phyloP scores from a whole-genome alignment of 2,329 filamentous ascomycete species.

The Aureobasidium sp. region DNA sequence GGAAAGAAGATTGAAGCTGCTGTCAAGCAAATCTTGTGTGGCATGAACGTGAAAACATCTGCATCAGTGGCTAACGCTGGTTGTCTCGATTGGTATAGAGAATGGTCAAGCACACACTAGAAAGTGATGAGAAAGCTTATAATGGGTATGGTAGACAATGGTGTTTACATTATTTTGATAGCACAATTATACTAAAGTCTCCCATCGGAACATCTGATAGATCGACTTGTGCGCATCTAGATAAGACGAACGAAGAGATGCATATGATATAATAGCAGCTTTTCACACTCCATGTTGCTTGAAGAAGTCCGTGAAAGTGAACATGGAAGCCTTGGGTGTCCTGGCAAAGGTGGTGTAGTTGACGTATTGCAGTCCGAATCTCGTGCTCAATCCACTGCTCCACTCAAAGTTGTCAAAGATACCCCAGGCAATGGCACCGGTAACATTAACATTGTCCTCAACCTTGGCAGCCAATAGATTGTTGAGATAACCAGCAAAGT shows the following conservation, averaged over 20 bases:
- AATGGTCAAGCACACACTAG: constrained; percentile 58
- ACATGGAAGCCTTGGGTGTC: constrained; percentile 34
- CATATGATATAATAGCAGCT: neutral
- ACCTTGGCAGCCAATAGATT: constrained; percentile 29
- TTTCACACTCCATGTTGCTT: constrained; percentile 19
- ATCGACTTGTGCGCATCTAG: neutral
- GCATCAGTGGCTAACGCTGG: constrained; percentile 90
- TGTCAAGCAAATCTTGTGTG: constrained; percentile 92
- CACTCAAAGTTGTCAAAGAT: constrained; percentile 34
- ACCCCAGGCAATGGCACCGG: constrained; percentile 30
- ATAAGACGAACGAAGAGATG: neutral
- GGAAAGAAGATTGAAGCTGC: constrained; percentile 98
- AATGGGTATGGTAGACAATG: neutral
- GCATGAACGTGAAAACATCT: constrained; percentile 77
- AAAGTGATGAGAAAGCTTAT: neutral
- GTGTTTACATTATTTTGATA: neutral
- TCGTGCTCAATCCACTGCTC: constrained; percentile 28
- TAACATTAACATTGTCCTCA: constrained; percentile 30
- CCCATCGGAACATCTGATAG: neutral
- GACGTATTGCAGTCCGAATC: constrained; percentile 32
- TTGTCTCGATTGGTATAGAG: constrained; percentile 79
- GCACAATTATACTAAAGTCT: neutral
- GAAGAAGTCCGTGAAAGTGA: constrained; percentile 32
- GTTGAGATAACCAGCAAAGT: constrained; percentile 27
- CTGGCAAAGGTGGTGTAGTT: constrained; percentile 32